Conservation (phyloP, 805 yeast species). For the Saccharomycopsis sp. region DNA sequence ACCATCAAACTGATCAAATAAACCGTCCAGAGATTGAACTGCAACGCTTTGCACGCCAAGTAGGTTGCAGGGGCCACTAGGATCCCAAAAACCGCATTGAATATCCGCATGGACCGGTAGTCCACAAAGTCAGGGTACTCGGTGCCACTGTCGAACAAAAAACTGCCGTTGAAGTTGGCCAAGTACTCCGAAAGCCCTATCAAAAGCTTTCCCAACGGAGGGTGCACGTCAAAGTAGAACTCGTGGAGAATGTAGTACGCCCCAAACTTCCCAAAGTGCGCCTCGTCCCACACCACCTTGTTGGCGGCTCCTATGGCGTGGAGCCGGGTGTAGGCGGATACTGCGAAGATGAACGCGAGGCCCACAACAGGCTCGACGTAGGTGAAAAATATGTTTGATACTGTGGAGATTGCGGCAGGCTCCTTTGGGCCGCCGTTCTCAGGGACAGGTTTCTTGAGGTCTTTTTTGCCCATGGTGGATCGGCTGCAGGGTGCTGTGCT, state of each 20-base stretch:
- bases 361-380: slow-evolving; percentile 31
- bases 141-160: slow-evolving; percentile 64
- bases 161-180: slow-evolving; percentile 72
- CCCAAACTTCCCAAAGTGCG: slow-evolving; percentile 85
- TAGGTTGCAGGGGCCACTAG: slow-evolving; percentile 66
- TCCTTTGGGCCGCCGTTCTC: background rate
- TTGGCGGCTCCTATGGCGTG: slow-evolving; percentile 49
- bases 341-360: slow-evolving; percentile 37
- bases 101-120: slow-evolving; percentile 59
- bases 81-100: slow-evolving; percentile 64
- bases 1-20: slow-evolving; percentile 59
- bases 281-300: slow-evolving; percentile 82
- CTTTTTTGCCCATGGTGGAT: too few species aligned
- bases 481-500: too few species aligned
- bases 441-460: too few species aligned
- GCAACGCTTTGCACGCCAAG: slow-evolving; percentile 56
- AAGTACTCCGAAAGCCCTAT: slow-evolving; percentile 72
- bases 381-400: background rate
- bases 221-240: slow-evolving; percentile 82
- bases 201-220: slow-evolving; percentile 78
- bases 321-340: slow-evolving; percentile 51
- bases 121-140: slow-evolving; percentile 55
- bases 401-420: background rate
- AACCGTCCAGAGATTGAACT: slow-evolving; percentile 43
- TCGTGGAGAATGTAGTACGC: slow-evolving; percentile 73